Conservation (phyloP, 2,329 filamentous ascomycete genomes). For the Hypoxylon sp. region DNA sequence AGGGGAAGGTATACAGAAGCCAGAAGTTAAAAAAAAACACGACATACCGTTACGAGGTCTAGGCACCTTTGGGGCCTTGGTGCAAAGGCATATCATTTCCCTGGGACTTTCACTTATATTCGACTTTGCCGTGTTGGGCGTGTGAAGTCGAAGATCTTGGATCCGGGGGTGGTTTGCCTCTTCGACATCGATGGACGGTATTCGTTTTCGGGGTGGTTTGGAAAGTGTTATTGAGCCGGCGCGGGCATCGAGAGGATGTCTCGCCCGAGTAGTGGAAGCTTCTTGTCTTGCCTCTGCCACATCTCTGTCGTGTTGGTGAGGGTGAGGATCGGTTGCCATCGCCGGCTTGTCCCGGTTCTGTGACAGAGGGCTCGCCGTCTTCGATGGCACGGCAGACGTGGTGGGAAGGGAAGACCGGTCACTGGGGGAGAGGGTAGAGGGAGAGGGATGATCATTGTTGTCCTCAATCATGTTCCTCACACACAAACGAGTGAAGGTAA, state of each 20-base stretch:
- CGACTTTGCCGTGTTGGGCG: slow-evolving; percentile 47
- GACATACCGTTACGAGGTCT: slow-evolving; percentile 69
- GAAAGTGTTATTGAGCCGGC: slow-evolving; percentile 18
- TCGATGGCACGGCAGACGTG: slow-evolving; percentile 24
- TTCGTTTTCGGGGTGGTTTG: slow-evolving; percentile 53
- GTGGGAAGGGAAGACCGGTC: slow-evolving; percentile 34
- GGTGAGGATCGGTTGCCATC: slow-evolving; percentile 41
- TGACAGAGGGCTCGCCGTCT: slow-evolving; percentile 38
- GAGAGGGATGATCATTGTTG: slow-evolving; percentile 41
- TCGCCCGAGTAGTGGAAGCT: slow-evolving; percentile 10
- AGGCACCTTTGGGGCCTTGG: slow-evolving; percentile 67
- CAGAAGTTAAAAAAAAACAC: slow-evolving; percentile 24
- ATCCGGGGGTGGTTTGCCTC: slow-evolving; percentile 57
- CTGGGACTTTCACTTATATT: slow-evolving; percentile 41
- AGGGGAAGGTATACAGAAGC: slow-evolving; percentile 20
- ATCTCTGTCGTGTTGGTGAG: slow-evolving; percentile 31
- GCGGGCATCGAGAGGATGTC: slow-evolving; percentile 14
- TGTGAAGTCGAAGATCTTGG: slow-evolving; percentile 53
- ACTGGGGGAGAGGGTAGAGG: slow-evolving; percentile 36
- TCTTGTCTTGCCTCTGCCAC: slow-evolving; percentile 27
- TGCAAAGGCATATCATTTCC: slow-evolving; percentile 67
- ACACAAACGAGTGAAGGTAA: slow-evolving; percentile 38
- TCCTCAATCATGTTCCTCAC: slow-evolving; percentile 45
- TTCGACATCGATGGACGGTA: slow-evolving; percentile 59
- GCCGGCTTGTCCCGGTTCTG: slow-evolving; percentile 39